These are phyloP conservation scores for Tephrocybe sp. DNA, from an alignment of 768 basidiomycete species.

Conservation along the genomic window DNA sequence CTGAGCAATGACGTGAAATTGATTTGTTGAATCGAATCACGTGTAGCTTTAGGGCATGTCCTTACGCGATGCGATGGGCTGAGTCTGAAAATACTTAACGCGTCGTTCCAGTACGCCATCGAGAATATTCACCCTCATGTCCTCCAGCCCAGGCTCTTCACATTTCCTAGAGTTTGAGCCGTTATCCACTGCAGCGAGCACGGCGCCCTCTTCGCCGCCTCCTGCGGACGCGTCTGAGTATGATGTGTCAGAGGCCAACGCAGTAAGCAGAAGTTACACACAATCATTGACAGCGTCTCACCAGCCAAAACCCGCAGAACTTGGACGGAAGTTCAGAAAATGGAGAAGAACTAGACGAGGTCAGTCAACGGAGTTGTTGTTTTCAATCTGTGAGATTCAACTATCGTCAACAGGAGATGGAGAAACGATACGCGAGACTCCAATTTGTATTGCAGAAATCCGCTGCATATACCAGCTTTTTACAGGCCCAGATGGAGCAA, in stretches of 20 bases:
- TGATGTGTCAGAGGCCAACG: conserved; percentile 13
- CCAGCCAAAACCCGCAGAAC: background rate
- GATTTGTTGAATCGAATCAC: conserved; percentile 2
- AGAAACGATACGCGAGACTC: conserved; percentile 51
- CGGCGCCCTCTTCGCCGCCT: conserved; percentile 22
- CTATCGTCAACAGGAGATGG: conserved; percentile 41
- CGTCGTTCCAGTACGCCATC: conserved; percentile 14
- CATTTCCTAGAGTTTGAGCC: conserved; percentile 17
- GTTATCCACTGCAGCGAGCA: conserved; percentile 21
- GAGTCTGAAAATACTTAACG: conserved; percentile 17
- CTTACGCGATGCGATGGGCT: conserved; percentile 14
- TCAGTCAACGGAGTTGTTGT: background rate
- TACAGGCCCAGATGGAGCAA: conserved; percentile 76
- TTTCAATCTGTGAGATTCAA: background rate
- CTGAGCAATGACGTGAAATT: too few species aligned
- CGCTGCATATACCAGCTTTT: conserved; percentile 67
- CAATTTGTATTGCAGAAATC: conserved; percentile 75
- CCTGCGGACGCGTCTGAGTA: conserved; percentile 18
- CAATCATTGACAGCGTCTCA: background rate
- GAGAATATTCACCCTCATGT: conserved; percentile 18
- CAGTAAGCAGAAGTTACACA: conserved; percentile 5
- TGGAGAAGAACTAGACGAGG: conserved; percentile 13
- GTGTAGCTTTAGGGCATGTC: conserved; percentile 13
- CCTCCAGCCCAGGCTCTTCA: conserved; percentile 21
- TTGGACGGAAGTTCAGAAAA: conserved; percentile 4